Evolutionary conservation across 495 filamentous ascomycete species (phyloP).

Genomic region (Talaromyces thailandensis): DNA sequence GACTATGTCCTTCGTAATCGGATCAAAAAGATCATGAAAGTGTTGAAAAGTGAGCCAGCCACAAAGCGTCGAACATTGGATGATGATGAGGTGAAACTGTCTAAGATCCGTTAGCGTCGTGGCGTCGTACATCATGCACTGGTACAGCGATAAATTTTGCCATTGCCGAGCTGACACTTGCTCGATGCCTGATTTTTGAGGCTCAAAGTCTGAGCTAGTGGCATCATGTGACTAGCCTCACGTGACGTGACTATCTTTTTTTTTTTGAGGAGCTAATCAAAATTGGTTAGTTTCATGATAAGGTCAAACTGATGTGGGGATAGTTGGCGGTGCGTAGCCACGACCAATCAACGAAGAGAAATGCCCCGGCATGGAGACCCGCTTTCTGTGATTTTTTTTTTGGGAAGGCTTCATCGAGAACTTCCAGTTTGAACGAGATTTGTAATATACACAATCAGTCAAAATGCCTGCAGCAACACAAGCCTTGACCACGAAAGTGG

Average conservation of each 20-base stretch:
- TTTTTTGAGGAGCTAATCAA: background rate
- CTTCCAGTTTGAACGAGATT: background rate
- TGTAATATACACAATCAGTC: constrained; percentile 3
- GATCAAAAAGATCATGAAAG: background rate
- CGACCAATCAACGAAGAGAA: background rate
- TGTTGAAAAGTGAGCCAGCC: background rate
- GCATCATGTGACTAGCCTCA: background rate
- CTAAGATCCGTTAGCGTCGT: background rate
- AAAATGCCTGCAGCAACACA: constrained; percentile 37
- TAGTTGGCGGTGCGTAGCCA: background rate
- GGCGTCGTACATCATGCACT: too few relatives aligned
- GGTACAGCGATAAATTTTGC: background rate
- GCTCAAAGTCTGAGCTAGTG: background rate
- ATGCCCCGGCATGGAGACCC: background rate
- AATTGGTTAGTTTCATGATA: background rate
- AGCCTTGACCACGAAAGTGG: constrained; percentile 41
- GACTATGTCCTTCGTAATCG: background rate
- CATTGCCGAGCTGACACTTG: background rate
- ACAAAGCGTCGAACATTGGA: background rate
- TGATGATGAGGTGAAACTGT: background rate
- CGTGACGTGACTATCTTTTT: background rate
- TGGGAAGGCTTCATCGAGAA: background rate
- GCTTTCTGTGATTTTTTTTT: constrained; percentile 6
- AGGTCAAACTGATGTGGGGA: background rate
- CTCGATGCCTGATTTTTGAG: background rate